Base-by-base conservation (phyloP, 768 basidiomycete genomes). In the Pleurotus tuoliensis region DNA sequence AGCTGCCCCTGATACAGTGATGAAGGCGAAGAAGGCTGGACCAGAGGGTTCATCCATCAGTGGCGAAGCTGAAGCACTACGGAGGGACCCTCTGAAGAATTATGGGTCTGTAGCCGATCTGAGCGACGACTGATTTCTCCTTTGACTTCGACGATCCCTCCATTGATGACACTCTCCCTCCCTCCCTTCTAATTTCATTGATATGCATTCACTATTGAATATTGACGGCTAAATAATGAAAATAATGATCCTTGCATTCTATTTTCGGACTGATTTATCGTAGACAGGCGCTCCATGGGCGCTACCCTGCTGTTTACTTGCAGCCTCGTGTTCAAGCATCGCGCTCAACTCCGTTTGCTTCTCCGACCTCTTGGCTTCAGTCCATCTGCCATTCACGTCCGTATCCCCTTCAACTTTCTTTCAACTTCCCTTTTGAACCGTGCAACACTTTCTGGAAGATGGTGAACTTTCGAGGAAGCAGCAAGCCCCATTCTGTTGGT, bases 41-140 rank as follows among this genome's bases (percentile, higher is more conserved):
- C 60, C 70, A 52, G 77, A 72, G 61, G 78, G 75, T 9, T 69
- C 74, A 7, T 62, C 67, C 20, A 69, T 78, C 39, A 70, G 77
- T 27, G 82, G 86, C 2, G 89, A 91, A 68, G 88, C 88, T 30
- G 90, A 92, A 65, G 89, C 88, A 2, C 66, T 92, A 57, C 76
- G 90, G 58, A 88, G 82, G 62, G 87, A 91, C 66, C 90, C 90
- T 1, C 71, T 92, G 66, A 91, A 89, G 75, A 92, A 92, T 64
- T 90, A 92, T 68, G 61, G 61, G 30, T 40, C 59, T 47, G 62
- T 60, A 53, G 58, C 56, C 12, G 56, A 53, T 27, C 30, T 59
- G 25, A 60, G 60, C 16, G 58, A 43, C 13, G 61, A 59, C 41
- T 55, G 58, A 18, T 25, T 52, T 13, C 24, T 25, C 24, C 24